A percentile compares a stretch with the other conserved stretches of the same genome.
Evolutionary conservation across 73 alveolate genomes (phyloP).

Genomic region (Tetrahymena elliotti): DNA sequence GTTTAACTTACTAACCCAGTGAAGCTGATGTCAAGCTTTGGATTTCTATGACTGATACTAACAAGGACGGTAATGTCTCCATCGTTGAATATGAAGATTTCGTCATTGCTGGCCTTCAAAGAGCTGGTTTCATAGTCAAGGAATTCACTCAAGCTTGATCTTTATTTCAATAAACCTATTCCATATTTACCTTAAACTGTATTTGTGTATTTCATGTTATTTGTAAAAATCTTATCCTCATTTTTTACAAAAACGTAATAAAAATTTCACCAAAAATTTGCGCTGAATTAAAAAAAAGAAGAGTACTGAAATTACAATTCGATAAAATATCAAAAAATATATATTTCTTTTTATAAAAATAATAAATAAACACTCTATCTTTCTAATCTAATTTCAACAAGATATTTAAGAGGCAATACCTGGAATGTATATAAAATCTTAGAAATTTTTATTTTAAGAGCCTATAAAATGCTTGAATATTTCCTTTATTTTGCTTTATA

Average conservation of each 20-base stretch:
- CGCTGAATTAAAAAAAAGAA: not conserved
- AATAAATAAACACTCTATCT: not conserved
- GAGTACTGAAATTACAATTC: too few species aligned
- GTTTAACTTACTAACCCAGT: constrained; percentile 19
- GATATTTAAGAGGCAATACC: too few species aligned
- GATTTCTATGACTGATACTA: constrained; percentile 39
- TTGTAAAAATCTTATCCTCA: not conserved
- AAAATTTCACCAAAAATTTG: not conserved
- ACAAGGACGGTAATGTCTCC: constrained; percentile 33
- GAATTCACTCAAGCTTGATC: not conserved
- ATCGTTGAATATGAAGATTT: constrained; percentile 38
- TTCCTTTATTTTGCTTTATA: too few species aligned
- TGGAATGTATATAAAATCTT: too few species aligned
- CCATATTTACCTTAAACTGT: not conserved
- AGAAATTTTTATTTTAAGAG: too few species aligned
- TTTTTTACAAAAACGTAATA: not conserved
- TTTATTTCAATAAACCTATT: not conserved
- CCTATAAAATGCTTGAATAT: too few species aligned
- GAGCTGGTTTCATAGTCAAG: constrained; percentile 18
- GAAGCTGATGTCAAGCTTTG: constrained; percentile 37
- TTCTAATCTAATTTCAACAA: not conserved
- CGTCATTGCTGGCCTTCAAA: constrained; percentile 19
- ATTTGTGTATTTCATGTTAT: not conserved
- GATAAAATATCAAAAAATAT: too few species aligned
- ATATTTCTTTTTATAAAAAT: too few species aligned